phyloP scores from a whole-genome alignment of 1,139 yeast genomes.

The Candida sp. region DNA sequence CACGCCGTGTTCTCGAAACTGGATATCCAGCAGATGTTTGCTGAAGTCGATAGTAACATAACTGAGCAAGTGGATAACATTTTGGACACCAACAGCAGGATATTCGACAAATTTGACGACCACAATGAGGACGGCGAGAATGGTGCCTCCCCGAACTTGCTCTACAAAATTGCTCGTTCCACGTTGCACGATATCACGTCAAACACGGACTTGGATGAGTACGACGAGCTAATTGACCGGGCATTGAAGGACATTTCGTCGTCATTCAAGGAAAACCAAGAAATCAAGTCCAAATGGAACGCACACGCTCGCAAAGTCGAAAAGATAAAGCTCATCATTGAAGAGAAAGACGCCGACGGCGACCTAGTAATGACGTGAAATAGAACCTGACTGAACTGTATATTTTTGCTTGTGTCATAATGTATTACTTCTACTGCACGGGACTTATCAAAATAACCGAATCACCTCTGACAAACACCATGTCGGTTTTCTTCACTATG shows the following conservation, averaged over 20 bases:
- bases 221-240: slow-evolving; percentile 33
- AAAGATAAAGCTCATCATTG: slow-evolving; percentile 24
- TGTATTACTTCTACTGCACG: slow-evolving; percentile 12
- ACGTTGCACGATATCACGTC: slow-evolving; percentile 18
- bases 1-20: slow-evolving; percentile 24
- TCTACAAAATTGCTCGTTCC: slow-evolving; percentile 17
- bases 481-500: slow-evolving; percentile 65
- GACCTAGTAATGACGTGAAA: slow-evolving; percentile 19
- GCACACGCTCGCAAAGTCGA: slow-evolving; percentile 37
- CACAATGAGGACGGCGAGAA: slow-evolving; percentile 5
- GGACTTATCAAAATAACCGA: slow-evolving; percentile 83
- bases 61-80: slow-evolving; percentile 25
- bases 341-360: slow-evolving; percentile 13
- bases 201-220: slow-evolving; percentile 29
- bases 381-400: background rate
- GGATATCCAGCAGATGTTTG: slow-evolving; percentile 25
- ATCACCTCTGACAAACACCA: slow-evolving; percentile 97
- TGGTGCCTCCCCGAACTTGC: background rate
- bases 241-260: slow-evolving; percentile 29
- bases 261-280: slow-evolving; percentile 32
- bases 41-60: slow-evolving; percentile 20
- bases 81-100: slow-evolving; percentile 18
- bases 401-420: slow-evolving; percentile 3
- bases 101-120: slow-evolving; percentile 26
- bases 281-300: slow-evolving; percentile 39